A percentile compares a stretch with the other conserved stretches of the same genome.
Conservation (phyloP, 129 eudicot species). For the Lactuca saligna region DNA sequence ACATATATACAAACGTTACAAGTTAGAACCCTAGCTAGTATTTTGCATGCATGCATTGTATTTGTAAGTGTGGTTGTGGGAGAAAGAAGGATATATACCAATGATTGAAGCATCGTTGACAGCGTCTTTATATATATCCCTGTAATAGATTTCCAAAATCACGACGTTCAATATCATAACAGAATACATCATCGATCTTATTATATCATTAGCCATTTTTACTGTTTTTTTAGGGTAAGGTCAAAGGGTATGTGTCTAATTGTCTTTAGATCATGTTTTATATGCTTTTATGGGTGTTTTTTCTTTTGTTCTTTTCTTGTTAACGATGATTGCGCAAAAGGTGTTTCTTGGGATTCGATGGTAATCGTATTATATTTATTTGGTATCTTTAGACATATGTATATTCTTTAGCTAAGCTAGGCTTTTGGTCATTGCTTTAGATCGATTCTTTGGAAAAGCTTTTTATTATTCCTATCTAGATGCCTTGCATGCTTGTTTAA, state of each 20-base stretch:
- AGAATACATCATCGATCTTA: neutral
- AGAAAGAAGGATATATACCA: neutral
- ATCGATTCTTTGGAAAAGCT: neutral
- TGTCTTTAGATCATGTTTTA: neutral
- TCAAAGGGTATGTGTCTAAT: neutral
- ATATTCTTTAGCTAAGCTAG: slow-evolving; percentile 33
- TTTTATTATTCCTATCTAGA: neutral
- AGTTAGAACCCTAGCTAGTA: neutral
- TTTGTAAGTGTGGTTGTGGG: neutral
- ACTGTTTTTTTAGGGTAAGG: neutral
- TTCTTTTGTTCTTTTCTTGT: slow-evolving; percentile 32
- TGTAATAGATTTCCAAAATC: slow-evolving; percentile 6
- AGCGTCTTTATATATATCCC: slow-evolving; percentile 1
- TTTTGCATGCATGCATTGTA: too few species aligned
- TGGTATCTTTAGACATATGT: neutral
- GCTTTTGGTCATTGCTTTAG: slow-evolving; percentile 24
- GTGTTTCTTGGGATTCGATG: slow-evolving; percentile 23
- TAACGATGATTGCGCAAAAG: slow-evolving; percentile 5
- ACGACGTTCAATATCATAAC: neutral
- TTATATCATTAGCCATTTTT: slow-evolving; percentile 4
- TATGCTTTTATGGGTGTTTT: neutral
- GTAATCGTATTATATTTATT: neutral
- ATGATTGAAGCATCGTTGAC: neutral
- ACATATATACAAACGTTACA: neutral
- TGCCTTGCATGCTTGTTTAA: neutral